Conservation (phyloP, 2,329 filamentous ascomycete genomes). For the Pseudocercospora ulei region DNA sequence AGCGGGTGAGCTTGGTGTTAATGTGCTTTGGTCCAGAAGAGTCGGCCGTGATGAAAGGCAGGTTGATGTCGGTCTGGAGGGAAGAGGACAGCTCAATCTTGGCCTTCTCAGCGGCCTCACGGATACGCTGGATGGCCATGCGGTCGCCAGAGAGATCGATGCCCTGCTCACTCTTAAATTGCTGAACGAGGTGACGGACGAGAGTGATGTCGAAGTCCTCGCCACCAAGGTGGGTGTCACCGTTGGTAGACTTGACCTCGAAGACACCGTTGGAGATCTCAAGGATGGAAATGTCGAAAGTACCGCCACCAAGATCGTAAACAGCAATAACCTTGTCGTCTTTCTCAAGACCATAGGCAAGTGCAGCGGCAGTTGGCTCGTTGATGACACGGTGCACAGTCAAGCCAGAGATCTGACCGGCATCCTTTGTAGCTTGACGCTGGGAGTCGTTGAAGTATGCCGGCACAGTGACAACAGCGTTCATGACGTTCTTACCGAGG, state of each 20-base stretch:
- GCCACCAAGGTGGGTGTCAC: constrained; percentile 95
- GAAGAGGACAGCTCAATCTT: constrained; percentile 98
- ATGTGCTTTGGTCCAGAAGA: constrained; percentile 96
- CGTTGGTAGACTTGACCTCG: constrained; percentile 98
- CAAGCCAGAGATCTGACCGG: constrained; percentile 87
- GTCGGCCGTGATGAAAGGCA: constrained; percentile 97
- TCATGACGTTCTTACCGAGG: constrained; percentile 81
- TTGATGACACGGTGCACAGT: constrained; percentile 97
- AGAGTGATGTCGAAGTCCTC: constrained; percentile 96
- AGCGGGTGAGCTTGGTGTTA: constrained; percentile 83
- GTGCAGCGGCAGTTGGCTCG: constrained; percentile 90
- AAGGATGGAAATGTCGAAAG: constrained; percentile 96
- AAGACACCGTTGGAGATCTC: constrained; percentile 98
- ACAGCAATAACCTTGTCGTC: constrained; percentile 85
- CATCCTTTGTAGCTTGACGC: constrained; percentile 96
- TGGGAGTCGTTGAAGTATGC: constrained; percentile 99
- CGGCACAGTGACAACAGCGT: constrained; percentile 91
- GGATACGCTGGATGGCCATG: constrained; percentile 98
- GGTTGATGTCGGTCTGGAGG: constrained; percentile 92
- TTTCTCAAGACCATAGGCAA: constrained; percentile 95
- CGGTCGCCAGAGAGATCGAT: constrained; percentile 85
- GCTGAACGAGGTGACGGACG: constrained; percentile 82
- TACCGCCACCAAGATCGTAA: constrained; percentile 97
- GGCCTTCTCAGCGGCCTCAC: constrained; percentile 96
- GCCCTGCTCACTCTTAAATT: constrained; percentile 93